Percentiles rank a stretch among this genome's conserved stretches.
Evolutionary conservation across 202 grass and related monocot species (phyloP).

Genomic region (Schoenoplectus tabernaemontani): DNA sequence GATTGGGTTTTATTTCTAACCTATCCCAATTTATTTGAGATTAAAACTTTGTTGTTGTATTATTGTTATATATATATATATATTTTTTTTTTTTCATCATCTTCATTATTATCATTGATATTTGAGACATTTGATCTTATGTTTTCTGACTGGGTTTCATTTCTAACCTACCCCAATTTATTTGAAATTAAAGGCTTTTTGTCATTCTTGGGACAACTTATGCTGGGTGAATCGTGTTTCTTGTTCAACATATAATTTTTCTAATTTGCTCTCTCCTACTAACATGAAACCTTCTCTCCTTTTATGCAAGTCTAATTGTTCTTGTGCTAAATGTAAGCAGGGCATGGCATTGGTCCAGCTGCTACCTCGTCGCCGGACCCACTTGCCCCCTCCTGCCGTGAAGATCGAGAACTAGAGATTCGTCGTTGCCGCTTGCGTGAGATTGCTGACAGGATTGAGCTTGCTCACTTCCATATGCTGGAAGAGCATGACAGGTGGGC

Average conservation of each 20-base stretch:
- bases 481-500: conserved; percentile 3
- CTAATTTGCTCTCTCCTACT: not conserved
- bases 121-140: too few species aligned
- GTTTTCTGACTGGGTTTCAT: too few species aligned
- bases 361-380: not conserved
- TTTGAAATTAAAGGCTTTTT: too few species aligned
- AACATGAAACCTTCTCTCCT: not conserved
- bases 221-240: not conserved
- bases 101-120: too few species aligned
- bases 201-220: too few species aligned
- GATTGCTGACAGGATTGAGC: not conserved
- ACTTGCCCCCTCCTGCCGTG: not conserved
- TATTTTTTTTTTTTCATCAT: not conserved
- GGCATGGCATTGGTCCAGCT: not conserved
- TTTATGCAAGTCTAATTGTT: not conserved
- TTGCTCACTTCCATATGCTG: not conserved
- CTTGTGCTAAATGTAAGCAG: not conserved
- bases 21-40: too few species aligned
- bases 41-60: too few species aligned
- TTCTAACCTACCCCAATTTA: too few species aligned
- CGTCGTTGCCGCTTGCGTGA: not conserved
- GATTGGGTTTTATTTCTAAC: too few species aligned
- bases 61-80: not conserved
- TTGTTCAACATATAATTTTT: not conserved
- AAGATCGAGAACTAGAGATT: conserved; percentile 14